phyloP scores from a whole-genome alignment of 225 moss, liverwort and hornwort genomes.

The Polytrichum formosum region DNA sequence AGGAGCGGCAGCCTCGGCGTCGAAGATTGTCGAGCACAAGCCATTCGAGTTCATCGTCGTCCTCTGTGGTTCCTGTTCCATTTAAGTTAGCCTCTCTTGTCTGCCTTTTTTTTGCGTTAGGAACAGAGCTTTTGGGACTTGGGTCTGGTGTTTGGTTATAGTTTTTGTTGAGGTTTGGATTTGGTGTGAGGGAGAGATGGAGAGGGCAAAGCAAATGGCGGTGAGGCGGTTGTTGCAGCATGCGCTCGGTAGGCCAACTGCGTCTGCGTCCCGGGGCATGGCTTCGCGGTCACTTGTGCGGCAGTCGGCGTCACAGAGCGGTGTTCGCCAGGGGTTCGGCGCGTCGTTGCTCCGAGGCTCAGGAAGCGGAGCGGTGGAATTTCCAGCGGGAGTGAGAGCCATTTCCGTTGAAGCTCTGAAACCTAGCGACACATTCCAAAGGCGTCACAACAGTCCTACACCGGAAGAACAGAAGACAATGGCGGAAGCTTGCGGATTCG shows the following conservation, averaged over 20 bases:
- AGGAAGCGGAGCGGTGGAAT: conserved; percentile 16
- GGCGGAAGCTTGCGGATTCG: conserved; percentile 77
- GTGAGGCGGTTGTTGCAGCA: conserved; percentile 38
- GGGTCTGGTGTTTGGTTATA: no score
- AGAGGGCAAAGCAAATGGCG: conserved; percentile 47
- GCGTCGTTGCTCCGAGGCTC: conserved; percentile 23
- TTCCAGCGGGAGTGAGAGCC: conserved; percentile 45
- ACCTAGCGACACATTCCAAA: conserved; percentile 88
- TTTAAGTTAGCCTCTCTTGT: no score
- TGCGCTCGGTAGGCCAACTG: conserved; percentile 19
- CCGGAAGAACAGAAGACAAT: conserved; percentile 66
- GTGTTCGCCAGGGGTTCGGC: conserved; percentile 25
- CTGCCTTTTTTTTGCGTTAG: no score
- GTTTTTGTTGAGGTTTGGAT: background rate
- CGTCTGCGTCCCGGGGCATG: background rate
- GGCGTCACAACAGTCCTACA: conserved; percentile 86
- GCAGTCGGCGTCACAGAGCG: conserved; percentile 1
- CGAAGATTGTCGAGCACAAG: no score
- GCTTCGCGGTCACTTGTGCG: conserved; percentile 16
- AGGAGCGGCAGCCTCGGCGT: no score
- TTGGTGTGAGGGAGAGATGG: conserved; percentile 14
- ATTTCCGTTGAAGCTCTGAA: conserved; percentile 75
- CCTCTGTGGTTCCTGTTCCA: no score
- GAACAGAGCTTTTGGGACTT: no score
- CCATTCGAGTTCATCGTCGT: no score